Evolutionary conservation across 495 filamentous ascomycete species (phyloP).

Genomic region (Annulohypoxylon nitens): DNA sequence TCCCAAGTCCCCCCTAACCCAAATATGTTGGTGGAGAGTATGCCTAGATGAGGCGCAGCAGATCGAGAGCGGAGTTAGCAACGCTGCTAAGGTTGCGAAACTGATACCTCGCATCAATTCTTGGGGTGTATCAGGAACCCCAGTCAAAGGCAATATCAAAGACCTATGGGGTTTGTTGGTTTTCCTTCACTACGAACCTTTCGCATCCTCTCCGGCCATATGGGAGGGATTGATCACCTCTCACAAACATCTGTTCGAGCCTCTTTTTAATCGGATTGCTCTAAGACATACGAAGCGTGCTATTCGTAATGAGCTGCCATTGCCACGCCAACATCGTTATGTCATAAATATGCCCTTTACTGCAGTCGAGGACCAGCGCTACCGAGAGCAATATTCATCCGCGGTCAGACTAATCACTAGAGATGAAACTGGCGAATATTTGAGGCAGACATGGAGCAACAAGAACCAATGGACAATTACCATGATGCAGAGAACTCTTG

Average conservation of each 20-base stretch:
- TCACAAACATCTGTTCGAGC: constrained; percentile 71
- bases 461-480: constrained; percentile 69
- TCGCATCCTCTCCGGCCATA: constrained; percentile 68
- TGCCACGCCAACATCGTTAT: constrained; percentile 84
- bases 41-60: constrained; percentile 97
- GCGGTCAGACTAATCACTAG: constrained; percentile 75
- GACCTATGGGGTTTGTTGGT: constrained; percentile 78
- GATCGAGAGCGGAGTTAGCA: constrained; percentile 88
- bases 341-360: constrained; percentile 92
- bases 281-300: constrained; percentile 88
- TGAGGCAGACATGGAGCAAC: constrained; percentile 71
- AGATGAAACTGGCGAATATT: constrained; percentile 71
- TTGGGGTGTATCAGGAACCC: constrained; percentile 95
- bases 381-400: constrained; percentile 75
- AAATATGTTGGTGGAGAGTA: constrained; percentile 90
- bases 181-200: constrained; percentile 85
- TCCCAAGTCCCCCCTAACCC: constrained; percentile 78
- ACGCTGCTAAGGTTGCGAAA: constrained; percentile 82
- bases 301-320: constrained; percentile 76
- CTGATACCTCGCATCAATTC: constrained; percentile 85
- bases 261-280: constrained; percentile 75
- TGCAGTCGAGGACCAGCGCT: constrained; percentile 88
- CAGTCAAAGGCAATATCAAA: constrained; percentile 81
- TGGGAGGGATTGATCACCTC: constrained; percentile 75
- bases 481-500: constrained; percentile 68